These are phyloP conservation scores for Craterostigma plantagineum DNA, from an alignment of 257 asterid species.

Conservation along the genomic window DNA sequence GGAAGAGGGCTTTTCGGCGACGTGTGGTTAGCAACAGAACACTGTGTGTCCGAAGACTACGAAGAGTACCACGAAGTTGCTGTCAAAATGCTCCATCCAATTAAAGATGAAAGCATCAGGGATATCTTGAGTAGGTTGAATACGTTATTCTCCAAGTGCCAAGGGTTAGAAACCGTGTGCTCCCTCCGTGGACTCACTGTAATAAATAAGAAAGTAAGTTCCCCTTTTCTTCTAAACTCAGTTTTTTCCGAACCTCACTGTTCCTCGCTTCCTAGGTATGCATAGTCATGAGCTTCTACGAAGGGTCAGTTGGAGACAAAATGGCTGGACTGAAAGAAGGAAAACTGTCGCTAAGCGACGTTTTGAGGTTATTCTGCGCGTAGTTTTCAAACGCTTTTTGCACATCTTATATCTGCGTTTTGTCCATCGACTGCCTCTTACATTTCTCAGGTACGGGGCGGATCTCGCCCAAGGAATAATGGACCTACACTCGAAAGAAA, in stretches of 20 bases:
- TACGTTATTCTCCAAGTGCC: slow-evolving; percentile 33
- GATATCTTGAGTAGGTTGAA: slow-evolving; percentile 38
- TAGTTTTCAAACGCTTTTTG: slow-evolving; percentile 1
- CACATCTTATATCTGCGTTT: background rate
- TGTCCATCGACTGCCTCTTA: background rate
- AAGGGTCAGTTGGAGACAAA: slow-evolving; percentile 71
- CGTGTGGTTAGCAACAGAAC: slow-evolving; percentile 76
- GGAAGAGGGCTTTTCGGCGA: slow-evolving; percentile 85
- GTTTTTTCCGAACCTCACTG: background rate
- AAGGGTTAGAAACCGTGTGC: slow-evolving; percentile 39
- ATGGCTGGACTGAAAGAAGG: slow-evolving; percentile 59
- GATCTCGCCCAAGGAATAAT: slow-evolving; percentile 72
- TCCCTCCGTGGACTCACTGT: slow-evolving; percentile 48
- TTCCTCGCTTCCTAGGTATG: slow-evolving; percentile 32
- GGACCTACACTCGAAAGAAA: slow-evolving; percentile 65
- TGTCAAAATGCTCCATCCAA: slow-evolving; percentile 54
- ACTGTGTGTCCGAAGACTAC: slow-evolving; percentile 32
- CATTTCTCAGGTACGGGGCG: slow-evolving; percentile 45
- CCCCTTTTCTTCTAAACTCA: background rate
- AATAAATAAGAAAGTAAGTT: slow-evolving; percentile 52
- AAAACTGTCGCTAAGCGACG: slow-evolving; percentile 50
- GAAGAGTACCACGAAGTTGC: slow-evolving; percentile 77
- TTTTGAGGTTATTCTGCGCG: slow-evolving; percentile 45
- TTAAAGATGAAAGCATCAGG: slow-evolving; percentile 33
- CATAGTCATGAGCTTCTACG: slow-evolving; percentile 66